Evolutionary conservation across 345 rosid species (phyloP).

Genomic region (Citrus unshiu): DNA sequence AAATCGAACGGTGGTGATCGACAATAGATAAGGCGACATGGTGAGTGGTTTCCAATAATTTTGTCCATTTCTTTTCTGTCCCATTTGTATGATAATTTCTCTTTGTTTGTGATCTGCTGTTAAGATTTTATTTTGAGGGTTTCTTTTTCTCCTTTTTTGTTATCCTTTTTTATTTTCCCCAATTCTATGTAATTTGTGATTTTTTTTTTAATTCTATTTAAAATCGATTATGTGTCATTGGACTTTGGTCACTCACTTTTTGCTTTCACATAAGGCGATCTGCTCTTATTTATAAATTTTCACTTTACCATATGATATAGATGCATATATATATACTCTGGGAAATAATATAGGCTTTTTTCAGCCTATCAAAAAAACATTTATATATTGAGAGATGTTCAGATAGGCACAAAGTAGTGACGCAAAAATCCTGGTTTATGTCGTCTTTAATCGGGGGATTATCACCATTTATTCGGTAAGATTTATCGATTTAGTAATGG

Average conservation of each 20-base stretch:
- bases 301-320: no score
- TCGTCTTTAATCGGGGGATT: no score
- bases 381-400: no score
- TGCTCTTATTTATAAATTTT: no score
- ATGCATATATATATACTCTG: no score
- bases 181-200: neutral
- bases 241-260: neutral
- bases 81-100: slow-evolving; percentile 10
- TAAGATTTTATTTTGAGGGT: neutral
- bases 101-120: slow-evolving; percentile 4
- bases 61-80: slow-evolving; percentile 1
- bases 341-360: no score
- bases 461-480: no score
- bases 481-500: no score
- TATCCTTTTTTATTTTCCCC: neutral
- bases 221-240: neutral
- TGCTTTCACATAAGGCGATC: neutral
- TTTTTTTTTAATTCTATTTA: neutral
- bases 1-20: slow-evolving; percentile 3
- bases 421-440: no score
- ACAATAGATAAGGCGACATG: neutral
- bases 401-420: no score
- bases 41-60: slow-evolving; percentile 11
- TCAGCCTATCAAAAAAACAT: no score
- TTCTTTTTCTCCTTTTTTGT: neutral